Evolutionary conservation across 129 eudicot genomes (phyloP).

Genomic region (Erigeron canadensis): DNA sequence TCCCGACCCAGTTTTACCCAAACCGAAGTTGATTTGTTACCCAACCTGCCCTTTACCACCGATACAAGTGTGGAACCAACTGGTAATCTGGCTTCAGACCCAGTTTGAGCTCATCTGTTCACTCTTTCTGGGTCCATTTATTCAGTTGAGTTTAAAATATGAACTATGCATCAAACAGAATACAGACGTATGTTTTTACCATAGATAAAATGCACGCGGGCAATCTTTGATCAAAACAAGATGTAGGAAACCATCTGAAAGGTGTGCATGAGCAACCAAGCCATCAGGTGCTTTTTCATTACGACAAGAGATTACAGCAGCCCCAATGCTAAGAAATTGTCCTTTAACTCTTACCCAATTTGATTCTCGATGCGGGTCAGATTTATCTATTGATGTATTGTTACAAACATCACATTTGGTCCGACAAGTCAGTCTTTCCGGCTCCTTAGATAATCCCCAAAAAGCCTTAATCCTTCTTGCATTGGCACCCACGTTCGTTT

Average conservation of each 20-base stretch:
- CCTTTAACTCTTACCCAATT: constrained; percentile 79
- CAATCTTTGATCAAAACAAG: constrained; percentile 86
- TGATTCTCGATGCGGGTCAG: constrained; percentile 44
- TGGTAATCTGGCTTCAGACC: no score
- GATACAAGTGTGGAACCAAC: no score
- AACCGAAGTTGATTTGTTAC: no score
- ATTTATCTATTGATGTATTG: constrained; percentile 18
- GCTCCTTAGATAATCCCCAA: constrained; percentile 47
- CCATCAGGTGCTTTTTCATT: constrained; percentile 99
- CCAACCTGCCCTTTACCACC: no score
- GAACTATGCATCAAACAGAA: neutral
- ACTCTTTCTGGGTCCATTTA: no score
- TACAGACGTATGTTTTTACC: constrained; percentile 44
- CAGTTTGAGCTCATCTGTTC: no score
- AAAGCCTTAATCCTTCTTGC: constrained; percentile 35
- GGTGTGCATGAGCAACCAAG: constrained; percentile 96
- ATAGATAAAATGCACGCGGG: constrained; percentile 78
- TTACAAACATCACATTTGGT: constrained; percentile 75
- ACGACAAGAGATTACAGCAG: constrained; percentile 96
- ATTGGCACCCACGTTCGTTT: constrained; percentile 32
- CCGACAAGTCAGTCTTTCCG: constrained; percentile 58
- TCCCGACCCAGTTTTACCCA: no score
- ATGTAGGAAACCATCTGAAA: constrained; percentile 91
- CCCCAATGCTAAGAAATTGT: constrained; percentile 83
- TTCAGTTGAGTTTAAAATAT: neutral